A percentile compares a stretch with the other conserved stretches of the same genome.
These are phyloP conservation scores for Keithomyces neogunnii DNA, from an alignment of 2,329 filamentous ascomycete genomes.

Conservation along the genomic window DNA sequence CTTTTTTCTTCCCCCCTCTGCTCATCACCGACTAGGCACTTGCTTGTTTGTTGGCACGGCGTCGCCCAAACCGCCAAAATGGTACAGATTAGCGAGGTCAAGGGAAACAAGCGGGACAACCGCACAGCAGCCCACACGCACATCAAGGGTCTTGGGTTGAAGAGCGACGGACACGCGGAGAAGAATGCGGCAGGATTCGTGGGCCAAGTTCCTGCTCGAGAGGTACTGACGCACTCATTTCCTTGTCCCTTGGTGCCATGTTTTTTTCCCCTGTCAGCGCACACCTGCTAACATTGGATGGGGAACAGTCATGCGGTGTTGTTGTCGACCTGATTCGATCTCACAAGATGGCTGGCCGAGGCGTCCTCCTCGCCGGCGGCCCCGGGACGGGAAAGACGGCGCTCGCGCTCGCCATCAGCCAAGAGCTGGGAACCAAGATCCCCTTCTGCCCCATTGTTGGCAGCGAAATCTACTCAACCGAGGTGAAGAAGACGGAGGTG, in stretches of 20 bases:
- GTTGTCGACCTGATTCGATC: slow-evolving; percentile 92
- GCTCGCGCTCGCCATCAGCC: slow-evolving; percentile 87
- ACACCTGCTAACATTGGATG: neutral
- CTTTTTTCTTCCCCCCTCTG: neutral
- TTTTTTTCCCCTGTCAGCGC: slow-evolving; percentile 10
- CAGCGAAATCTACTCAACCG: slow-evolving; percentile 94
- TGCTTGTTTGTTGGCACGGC: neutral
- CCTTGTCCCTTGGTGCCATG: neutral
- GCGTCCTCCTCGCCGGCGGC: slow-evolving; percentile 85
- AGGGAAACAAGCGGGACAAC: slow-evolving; percentile 89
- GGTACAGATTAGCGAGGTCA: slow-evolving; percentile 91
- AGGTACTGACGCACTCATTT: slow-evolving; percentile 46
- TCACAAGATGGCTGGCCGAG: slow-evolving; percentile 96
- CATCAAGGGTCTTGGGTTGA: slow-evolving; percentile 89
- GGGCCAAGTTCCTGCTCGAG: slow-evolving; percentile 78
- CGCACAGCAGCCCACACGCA: slow-evolving; percentile 95
- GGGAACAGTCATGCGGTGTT: slow-evolving; percentile 75
- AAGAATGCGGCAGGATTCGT: slow-evolving; percentile 76
- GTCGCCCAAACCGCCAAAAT: slow-evolving; percentile 40
- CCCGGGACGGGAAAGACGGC: slow-evolving; percentile 97
- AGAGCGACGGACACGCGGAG: slow-evolving; percentile 78
- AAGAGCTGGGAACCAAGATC: slow-evolving; percentile 95
- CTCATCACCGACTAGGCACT: neutral
- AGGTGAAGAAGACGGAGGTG: slow-evolving; percentile 99
- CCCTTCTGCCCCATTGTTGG: slow-evolving; percentile 97